Evolutionary conservation across 768 basidiomycete species (phyloP).

Genomic region (Suillus placidus): DNA sequence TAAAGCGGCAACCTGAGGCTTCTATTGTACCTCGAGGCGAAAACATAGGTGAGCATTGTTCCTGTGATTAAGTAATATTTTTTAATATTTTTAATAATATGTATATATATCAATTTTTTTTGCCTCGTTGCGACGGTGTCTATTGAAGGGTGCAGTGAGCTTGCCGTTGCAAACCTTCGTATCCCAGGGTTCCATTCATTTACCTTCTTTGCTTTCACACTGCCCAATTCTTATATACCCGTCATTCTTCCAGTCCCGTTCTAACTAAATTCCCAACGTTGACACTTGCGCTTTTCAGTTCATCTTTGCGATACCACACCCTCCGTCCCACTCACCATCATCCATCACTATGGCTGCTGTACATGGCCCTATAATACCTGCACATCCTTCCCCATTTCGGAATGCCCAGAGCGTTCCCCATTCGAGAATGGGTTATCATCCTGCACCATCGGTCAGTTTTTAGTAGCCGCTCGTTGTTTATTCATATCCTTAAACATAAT

Average conservation of each 20-base stretch:
- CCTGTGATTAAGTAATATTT: conserved; percentile 15
- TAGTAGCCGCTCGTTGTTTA: background rate
- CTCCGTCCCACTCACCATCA: conserved; percentile 1
- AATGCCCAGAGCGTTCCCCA: conserved; percentile 29
- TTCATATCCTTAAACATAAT: background rate
- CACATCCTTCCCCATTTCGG: conserved; percentile 35
- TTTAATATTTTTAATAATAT: conserved; percentile 11
- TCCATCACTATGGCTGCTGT: conserved; percentile 33
- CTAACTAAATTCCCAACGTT: conserved; percentile 6
- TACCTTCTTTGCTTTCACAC: conserved; percentile 9
- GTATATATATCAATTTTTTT: conserved; percentile 9
- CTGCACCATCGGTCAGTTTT: conserved; percentile 29
- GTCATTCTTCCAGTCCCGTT: conserved; percentile 7
- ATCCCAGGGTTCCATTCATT: conserved; percentile 12
- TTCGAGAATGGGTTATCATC: conserved; percentile 27
- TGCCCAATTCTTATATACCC: conserved; percentile 11
- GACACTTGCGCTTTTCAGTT: conserved; percentile 4
- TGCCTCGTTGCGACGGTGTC: conserved; percentile 18
- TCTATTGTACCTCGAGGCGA: conserved; percentile 36
- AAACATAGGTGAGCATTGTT: conserved; percentile 21
- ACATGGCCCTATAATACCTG: conserved; percentile 29
- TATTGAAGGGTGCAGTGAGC: conserved; percentile 17
- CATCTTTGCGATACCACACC: conserved; percentile 23
- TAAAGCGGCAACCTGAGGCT: conserved; percentile 29
- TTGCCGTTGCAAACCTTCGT: conserved; percentile 15